A percentile compares a stretch with the other conserved stretches of the same genome.
phyloP scores from a whole-genome alignment of 345 rosid species.

The Excoecaria agallocha region DNA sequence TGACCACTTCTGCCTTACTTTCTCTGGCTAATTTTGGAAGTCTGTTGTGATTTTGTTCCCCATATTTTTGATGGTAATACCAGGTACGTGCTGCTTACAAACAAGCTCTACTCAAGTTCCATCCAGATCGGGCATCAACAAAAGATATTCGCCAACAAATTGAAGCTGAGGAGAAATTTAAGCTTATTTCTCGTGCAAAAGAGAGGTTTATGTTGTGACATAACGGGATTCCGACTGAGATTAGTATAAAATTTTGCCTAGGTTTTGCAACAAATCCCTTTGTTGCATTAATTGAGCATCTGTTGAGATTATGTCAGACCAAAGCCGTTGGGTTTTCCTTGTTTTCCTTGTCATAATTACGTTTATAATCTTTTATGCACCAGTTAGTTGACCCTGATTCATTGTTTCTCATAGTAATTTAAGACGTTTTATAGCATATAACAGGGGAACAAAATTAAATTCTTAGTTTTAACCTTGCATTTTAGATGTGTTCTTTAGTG shows the following conservation, averaged over 20 bases:
- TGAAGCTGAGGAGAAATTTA: slow-evolving; percentile 23
- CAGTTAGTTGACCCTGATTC: not conserved
- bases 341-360: too few species aligned
- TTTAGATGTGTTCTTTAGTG: too few species aligned
- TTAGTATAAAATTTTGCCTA: not conserved
- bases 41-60: not conserved
- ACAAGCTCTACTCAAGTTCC: slow-evolving; percentile 16
- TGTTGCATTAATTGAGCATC: not conserved
- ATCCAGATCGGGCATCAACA: slow-evolving; percentile 21
- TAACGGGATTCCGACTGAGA: not conserved
- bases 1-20: not conserved
- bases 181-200: slow-evolving; percentile 18
- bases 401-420: not conserved
- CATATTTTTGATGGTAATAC: not conserved
- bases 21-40: not conserved
- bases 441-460: too few species aligned
- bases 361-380: not conserved
- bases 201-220: slow-evolving; percentile 11
- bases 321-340: not conserved
- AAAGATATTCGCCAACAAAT: slow-evolving; percentile 12
- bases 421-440: not conserved
- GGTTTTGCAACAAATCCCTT: not conserved
- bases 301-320: not conserved
- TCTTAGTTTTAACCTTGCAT: too few species aligned
- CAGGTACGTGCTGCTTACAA: slow-evolving; percentile 18